Percentiles rank a stretch among this genome's conserved stretches.
Conservation (phyloP, 2,329 filamentous ascomycete genomes). For the Colletotrichum falcatum region DNA sequence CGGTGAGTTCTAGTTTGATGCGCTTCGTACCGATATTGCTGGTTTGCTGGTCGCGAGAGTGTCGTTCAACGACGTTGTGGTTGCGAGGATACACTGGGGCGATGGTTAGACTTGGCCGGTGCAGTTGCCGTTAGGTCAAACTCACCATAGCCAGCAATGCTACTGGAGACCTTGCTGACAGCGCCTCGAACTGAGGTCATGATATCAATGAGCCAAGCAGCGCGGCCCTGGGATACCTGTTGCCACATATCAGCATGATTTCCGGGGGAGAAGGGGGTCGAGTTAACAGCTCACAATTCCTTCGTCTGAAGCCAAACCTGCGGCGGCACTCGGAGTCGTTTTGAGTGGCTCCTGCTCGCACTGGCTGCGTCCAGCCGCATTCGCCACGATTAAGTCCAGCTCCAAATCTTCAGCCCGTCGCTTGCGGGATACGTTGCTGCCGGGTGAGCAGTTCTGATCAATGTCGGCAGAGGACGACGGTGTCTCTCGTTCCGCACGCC, state of each 20-base stretch:
- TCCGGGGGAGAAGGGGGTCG: not conserved
- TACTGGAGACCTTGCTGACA: constrained; percentile 36
- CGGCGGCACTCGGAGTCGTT: not conserved
- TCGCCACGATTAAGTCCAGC: constrained; percentile 47
- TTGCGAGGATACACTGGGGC: constrained; percentile 27
- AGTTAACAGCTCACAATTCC: constrained; percentile 11
- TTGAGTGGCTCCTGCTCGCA: constrained; percentile 4
- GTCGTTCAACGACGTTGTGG: constrained; percentile 23
- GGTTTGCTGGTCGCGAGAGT: constrained; percentile 11
- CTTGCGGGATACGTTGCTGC: constrained; percentile 43
- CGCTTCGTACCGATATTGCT: constrained; percentile 29
- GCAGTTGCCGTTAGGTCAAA: not conserved
- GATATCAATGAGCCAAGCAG: constrained; percentile 32
- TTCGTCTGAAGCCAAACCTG: constrained; percentile 1
- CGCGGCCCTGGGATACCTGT: constrained; percentile 11
- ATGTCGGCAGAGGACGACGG: not conserved
- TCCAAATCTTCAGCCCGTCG: constrained; percentile 48
- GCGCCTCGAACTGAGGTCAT: constrained; percentile 40
- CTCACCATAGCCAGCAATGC: constrained; percentile 37
- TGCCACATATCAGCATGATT: not conserved
- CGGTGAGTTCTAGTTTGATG: constrained; percentile 18
- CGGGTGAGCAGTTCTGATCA: not conserved
- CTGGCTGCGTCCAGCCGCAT: constrained; percentile 1
- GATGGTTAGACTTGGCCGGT: constrained; percentile 7
- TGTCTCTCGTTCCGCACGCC: not conserved